A percentile compares a stretch with the other conserved stretches of the same genome.
Evolutionary conservation across 2,329 filamentous ascomycete species (phyloP).

Genomic region (Nothophaeocryptopus gaeumannii): DNA sequence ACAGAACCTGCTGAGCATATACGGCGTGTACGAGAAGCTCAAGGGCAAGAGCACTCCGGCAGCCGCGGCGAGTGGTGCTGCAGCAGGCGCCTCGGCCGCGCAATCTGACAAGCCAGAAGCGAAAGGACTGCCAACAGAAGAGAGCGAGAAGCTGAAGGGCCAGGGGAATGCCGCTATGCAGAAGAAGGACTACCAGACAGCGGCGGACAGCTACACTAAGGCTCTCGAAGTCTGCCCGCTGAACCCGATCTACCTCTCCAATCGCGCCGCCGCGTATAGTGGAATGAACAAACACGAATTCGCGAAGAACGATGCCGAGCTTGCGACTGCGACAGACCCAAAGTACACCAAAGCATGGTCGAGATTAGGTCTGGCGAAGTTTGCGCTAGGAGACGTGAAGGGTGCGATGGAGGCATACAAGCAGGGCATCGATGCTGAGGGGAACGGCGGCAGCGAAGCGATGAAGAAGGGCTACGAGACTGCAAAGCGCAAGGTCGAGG

Average conservation of each 20-base stretch:
- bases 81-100: constrained; percentile 38
- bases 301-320: constrained; percentile 82
- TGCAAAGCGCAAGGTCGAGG: constrained; percentile 80
- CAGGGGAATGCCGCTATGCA: constrained; percentile 94
- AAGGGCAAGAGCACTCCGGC: constrained; percentile 61
- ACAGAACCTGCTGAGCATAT: constrained; percentile 87
- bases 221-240: constrained; percentile 76
- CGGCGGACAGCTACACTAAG: constrained; percentile 84
- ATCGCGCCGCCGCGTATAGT: constrained; percentile 91
- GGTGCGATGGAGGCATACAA: constrained; percentile 93
- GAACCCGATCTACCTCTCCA: constrained; percentile 96
- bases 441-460: constrained; percentile 87
- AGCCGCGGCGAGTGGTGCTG: constrained; percentile 40
- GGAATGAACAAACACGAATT: constrained; percentile 79
- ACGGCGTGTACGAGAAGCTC: constrained; percentile 93
- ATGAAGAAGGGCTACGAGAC: constrained; percentile 98
- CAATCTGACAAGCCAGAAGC: constrained; percentile 47
- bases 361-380: constrained; percentile 83
- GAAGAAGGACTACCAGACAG: constrained; percentile 79
- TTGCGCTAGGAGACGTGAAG: constrained; percentile 84
- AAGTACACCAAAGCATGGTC: constrained; percentile 98
- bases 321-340: constrained; percentile 82
- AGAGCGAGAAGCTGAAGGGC: constrained; percentile 84
- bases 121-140: constrained; percentile 55
- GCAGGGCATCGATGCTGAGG: constrained; percentile 89